Evolutionary conservation across 2,329 filamentous ascomycete species (phyloP).

Genomic region (Neofusicoccum ribis): DNA sequence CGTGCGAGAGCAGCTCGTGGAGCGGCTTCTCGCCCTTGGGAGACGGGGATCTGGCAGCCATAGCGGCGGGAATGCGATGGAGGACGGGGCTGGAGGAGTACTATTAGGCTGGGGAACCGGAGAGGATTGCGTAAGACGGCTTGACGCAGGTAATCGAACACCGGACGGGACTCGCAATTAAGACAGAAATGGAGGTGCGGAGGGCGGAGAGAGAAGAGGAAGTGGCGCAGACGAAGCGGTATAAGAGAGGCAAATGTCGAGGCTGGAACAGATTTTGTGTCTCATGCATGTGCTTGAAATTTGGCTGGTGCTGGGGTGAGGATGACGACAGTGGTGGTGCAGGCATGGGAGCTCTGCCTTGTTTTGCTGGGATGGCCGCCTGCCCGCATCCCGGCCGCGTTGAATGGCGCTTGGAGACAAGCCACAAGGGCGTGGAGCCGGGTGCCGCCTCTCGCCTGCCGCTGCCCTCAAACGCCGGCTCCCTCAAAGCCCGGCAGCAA

Average conservation of each 20-base stretch:
- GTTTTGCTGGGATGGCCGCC: constrained; percentile 13
- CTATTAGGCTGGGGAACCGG: background rate
- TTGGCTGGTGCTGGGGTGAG: background rate
- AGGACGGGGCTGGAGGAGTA: background rate
- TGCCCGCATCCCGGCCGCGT: background rate
- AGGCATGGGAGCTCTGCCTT: constrained; percentile 17
- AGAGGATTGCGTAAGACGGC: background rate
- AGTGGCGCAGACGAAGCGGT: background rate
- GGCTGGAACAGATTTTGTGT: background rate
- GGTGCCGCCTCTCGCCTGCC: background rate
- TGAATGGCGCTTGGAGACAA: background rate
- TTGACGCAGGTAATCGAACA: background rate
- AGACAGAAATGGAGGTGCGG: background rate
- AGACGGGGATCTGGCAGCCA: background rate
- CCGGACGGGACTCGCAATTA: background rate
- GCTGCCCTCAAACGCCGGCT: background rate
- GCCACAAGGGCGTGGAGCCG: background rate
- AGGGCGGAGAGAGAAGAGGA: background rate
- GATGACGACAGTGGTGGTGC: constrained; percentile 7
- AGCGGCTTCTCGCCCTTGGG: constrained; percentile 4
- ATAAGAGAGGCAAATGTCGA: background rate
- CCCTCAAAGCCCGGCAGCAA: background rate
- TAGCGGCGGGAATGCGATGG: background rate
- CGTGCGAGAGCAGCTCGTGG: constrained; percentile 52
- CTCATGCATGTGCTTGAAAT: constrained; percentile 5